Evolutionary conservation across 192 early-diverging fungal species (phyloP).

Genomic region (Mortierella hygrophila): DNA sequence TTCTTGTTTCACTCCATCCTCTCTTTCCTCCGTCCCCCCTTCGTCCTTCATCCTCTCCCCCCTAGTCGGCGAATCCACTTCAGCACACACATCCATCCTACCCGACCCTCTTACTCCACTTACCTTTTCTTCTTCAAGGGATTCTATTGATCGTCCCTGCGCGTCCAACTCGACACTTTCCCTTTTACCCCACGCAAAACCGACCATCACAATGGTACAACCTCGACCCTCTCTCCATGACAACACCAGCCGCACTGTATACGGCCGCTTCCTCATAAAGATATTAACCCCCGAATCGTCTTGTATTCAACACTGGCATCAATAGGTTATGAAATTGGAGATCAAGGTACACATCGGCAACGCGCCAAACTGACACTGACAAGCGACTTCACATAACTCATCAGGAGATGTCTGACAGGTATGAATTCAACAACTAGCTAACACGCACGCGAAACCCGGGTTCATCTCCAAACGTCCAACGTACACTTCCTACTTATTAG

Average conservation of each 20-base stretch:
- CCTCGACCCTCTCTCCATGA: neutral
- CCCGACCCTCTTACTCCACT: neutral
- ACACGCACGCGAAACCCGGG: neutral
- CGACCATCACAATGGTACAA: neutral
- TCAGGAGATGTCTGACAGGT: neutral
- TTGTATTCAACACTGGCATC: neutral
- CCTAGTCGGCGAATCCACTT: neutral
- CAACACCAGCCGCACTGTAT: too few relatives aligned
- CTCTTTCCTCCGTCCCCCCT: neutral
- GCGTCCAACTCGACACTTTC: neutral
- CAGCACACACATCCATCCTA: neutral
- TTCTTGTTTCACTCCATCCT: neutral
- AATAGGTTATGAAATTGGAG: conserved; percentile 58
- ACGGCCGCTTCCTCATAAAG: too few relatives aligned
- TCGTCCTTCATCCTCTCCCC: neutral
- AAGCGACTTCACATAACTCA: neutral
- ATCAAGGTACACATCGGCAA: conserved; percentile 50
- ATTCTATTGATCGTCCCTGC: too few relatives aligned
- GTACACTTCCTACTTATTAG: conserved; percentile 11
- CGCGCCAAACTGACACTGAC: neutral
- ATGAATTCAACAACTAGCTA: neutral
- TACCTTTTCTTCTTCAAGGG: neutral
- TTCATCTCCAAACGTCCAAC: neutral
- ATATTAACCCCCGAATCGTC: neutral
- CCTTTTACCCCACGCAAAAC: neutral